Conservation (phyloP, 2,329 filamentous ascomycete species). For the Hypoxylon rubiginosum region DNA sequence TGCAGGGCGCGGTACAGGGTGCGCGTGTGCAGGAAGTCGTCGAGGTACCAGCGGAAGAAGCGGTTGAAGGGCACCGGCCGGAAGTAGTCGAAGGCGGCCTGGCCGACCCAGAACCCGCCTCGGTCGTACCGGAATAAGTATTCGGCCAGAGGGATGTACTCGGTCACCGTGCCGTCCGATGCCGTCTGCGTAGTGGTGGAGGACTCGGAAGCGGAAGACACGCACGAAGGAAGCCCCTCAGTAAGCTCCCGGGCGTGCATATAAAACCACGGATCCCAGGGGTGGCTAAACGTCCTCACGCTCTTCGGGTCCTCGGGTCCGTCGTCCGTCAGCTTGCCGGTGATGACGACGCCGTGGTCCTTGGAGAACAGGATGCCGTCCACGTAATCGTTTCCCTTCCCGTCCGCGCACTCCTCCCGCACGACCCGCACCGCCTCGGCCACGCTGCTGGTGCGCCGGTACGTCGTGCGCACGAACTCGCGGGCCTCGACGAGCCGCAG, state of each 20-base stretch:
- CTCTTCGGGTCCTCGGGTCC: conserved; percentile 52
- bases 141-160: conserved; percentile 76
- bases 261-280: conserved; percentile 82
- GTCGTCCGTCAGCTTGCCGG: conserved; percentile 71
- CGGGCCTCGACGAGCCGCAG: conserved; percentile 71
- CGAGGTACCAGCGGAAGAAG: conserved; percentile 75
- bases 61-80: conserved; percentile 72
- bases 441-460: conserved; percentile 66
- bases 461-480: conserved; percentile 74
- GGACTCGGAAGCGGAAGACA: conserved; percentile 41
- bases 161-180: conserved; percentile 51
- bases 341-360: conserved; percentile 74
- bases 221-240: conserved; percentile 46
- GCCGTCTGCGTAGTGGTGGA: neutral
- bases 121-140: conserved; percentile 84
- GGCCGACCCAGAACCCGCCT: conserved; percentile 80
- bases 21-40: conserved; percentile 80
- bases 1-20: conserved; percentile 82
- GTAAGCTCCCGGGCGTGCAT: conserved; percentile 72
- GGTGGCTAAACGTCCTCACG: conserved; percentile 59
- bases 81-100: conserved; percentile 77
- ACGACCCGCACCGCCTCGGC: conserved; percentile 64
- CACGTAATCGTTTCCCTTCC: conserved; percentile 72
- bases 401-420: conserved; percentile 59
- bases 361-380: conserved; percentile 78